Percentiles rank a stretch among this genome's conserved stretches.
These are phyloP conservation scores for Trifolium fragiferum DNA, from an alignment of 306 rosid genomes.

Conservation along the genomic window DNA sequence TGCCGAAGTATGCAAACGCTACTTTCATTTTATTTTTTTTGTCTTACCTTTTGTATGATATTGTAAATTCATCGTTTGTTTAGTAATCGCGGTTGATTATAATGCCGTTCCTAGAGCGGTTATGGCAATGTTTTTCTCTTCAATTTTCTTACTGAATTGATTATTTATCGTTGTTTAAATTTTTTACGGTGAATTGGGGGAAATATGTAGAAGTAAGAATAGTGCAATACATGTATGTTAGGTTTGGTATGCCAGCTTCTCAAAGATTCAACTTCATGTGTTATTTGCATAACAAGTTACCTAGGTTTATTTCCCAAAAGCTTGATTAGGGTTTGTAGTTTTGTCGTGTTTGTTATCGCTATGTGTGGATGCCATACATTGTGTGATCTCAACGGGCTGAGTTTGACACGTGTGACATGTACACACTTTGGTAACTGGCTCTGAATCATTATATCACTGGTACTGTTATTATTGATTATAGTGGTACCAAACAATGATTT, in stretches of 20 bases:
- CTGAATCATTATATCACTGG: neutral
- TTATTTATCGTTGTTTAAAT: neutral
- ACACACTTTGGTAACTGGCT: neutral
- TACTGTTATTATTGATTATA: neutral
- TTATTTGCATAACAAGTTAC: conserved; percentile 19
- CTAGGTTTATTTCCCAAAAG: conserved; percentile 2
- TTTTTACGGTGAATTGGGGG: neutral
- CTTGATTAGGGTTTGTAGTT: conserved; percentile 30
- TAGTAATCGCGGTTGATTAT: conserved; percentile 4
- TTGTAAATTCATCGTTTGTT: neutral
- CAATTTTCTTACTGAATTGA: neutral
- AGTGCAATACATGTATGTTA: conserved; percentile 7
- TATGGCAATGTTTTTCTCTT: neutral
- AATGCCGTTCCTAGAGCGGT: conserved; percentile 11
- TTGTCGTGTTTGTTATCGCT: neutral
- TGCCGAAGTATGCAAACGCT: conserved; percentile 60
- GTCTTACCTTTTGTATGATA: neutral
- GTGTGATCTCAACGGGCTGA: neutral
- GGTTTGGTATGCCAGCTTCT: conserved; percentile 11
- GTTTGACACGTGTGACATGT: conserved; percentile 11
- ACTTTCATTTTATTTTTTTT: neutral
- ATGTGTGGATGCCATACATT: neutral
- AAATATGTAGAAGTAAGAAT: conserved; percentile 34
- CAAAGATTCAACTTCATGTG: neutral
- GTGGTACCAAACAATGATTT: conserved; percentile 7